Evolutionary conservation across 176 grass and related monocot species (phyloP).

Genomic region (Areca catechu): DNA sequence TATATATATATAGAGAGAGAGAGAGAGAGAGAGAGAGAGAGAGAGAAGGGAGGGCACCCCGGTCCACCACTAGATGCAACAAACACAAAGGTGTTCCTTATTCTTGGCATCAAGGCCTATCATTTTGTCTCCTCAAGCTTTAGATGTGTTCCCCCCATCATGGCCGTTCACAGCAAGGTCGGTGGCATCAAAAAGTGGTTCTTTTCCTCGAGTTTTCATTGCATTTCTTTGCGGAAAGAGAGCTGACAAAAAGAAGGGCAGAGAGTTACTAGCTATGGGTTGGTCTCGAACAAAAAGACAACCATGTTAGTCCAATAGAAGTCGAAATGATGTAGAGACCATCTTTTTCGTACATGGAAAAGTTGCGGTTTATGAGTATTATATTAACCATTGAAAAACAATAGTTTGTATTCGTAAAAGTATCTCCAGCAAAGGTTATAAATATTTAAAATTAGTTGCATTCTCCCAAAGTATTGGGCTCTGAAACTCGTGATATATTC

Average conservation of each 20-base stretch:
- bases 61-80: slow-evolving; percentile 3
- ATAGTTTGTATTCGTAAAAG: too few species aligned
- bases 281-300: too few species aligned
- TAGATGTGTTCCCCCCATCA: slow-evolving; percentile 1
- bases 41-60: not conserved
- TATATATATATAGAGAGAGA: too few species aligned
- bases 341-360: too few species aligned
- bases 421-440: too few species aligned
- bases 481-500: too few species aligned
- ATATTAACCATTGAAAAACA: too few species aligned
- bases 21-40: not conserved
- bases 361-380: too few species aligned
- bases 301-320: too few species aligned
- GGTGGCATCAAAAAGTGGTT: slow-evolving; percentile 25
- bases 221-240: slow-evolving; percentile 18
- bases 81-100: slow-evolving; percentile 16
- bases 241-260: slow-evolving; percentile 8
- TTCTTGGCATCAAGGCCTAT: slow-evolving; percentile 23
- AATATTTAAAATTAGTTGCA: too few species aligned
- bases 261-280: not conserved
- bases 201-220: not conserved
- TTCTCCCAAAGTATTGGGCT: too few species aligned
- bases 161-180: slow-evolving; percentile 11
- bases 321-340: too few species aligned
- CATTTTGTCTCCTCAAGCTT: slow-evolving; percentile 19